Conservation (phyloP, 176 grass and related monocot species). For the Bothriochloa decipiens region DNA sequence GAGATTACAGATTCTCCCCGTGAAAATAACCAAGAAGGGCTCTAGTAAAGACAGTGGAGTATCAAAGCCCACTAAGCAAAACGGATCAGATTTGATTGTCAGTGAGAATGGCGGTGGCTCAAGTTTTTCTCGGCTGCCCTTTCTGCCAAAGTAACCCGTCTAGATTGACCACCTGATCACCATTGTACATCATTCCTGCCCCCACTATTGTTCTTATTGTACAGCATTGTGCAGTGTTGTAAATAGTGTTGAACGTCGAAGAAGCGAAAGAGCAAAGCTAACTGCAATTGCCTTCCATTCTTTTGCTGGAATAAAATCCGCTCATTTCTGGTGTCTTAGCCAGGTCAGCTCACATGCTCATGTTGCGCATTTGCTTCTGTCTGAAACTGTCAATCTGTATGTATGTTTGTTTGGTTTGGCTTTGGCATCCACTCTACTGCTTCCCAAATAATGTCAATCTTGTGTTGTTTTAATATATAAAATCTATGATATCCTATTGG, state of each 20-base stretch:
- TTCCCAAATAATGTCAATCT: neutral
- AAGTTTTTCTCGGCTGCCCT: slow-evolving; percentile 79
- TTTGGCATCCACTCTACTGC: neutral
- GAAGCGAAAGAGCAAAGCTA: slow-evolving; percentile 60
- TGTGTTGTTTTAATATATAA: no score
- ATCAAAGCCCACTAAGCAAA: slow-evolving; percentile 48
- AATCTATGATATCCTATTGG: no score
- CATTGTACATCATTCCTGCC: slow-evolving; percentile 50
- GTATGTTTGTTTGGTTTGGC: neutral
- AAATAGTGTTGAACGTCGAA: slow-evolving; percentile 47
- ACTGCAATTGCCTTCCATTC: slow-evolving; percentile 71
- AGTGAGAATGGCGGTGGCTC: slow-evolving; percentile 55
- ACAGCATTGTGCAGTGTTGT: slow-evolving; percentile 54
- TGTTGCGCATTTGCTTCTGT: neutral
- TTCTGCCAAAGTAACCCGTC: slow-evolving; percentile 68
- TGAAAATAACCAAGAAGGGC: slow-evolving; percentile 79
- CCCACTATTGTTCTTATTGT: slow-evolving; percentile 17
- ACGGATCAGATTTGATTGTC: slow-evolving; percentile 51
- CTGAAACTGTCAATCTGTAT: neutral
- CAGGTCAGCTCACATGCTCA: neutral
- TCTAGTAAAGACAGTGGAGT: slow-evolving; percentile 21
- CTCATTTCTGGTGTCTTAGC: slow-evolving; percentile 11
- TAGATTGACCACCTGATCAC: slow-evolving; percentile 44
- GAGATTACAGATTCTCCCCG: slow-evolving; percentile 91
- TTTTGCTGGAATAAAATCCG: slow-evolving; percentile 50